Evolutionary conservation across 192 early-diverging fungal species (phyloP).

Genomic region (Backusella psychrophila): DNA sequence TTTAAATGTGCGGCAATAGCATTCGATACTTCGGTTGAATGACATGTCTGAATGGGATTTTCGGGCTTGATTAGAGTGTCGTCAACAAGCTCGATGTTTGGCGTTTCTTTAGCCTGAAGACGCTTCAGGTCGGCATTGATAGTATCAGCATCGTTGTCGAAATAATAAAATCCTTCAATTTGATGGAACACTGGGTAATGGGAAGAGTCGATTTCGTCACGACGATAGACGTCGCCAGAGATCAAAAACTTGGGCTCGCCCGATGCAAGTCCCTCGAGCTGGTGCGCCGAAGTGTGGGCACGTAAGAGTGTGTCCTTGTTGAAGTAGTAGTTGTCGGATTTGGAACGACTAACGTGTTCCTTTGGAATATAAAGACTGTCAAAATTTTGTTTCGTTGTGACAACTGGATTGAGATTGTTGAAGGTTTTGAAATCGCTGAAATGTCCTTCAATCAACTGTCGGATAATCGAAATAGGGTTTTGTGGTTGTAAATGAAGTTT

Average conservation of each 20-base stretch:
- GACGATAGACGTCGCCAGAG: conserved; percentile 96
- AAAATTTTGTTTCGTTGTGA: conserved; percentile 86
- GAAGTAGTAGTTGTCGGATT: conserved; percentile 92
- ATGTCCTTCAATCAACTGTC: conserved; percentile 71
- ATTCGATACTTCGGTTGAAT: conserved; percentile 56
- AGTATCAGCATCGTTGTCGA: conserved; percentile 42
- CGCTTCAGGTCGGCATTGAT: conserved; percentile 34
- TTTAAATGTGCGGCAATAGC: conserved; percentile 71
- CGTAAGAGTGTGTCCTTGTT: conserved; percentile 77
- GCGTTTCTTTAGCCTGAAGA: background rate
- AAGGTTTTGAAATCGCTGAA: conserved; percentile 65
- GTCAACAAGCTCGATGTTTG: conserved; percentile 41
- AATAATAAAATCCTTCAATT: conserved; percentile 90
- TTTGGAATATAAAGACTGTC: conserved; percentile 81
- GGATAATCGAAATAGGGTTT: conserved; percentile 89
- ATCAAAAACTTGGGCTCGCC: conserved; percentile 73
- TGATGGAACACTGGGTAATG: conserved; percentile 99
- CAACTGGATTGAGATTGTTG: conserved; percentile 76
- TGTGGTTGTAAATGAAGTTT: conserved; percentile 72
- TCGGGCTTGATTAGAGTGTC: conserved; percentile 49
- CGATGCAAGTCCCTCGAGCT: conserved; percentile 69
- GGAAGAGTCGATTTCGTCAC: conserved; percentile 93
- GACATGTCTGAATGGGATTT: conserved; percentile 77
- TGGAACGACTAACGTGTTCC: conserved; percentile 81
- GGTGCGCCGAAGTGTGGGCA: conserved; percentile 95